Base-by-base conservation (phyloP, 306 rosid genomes). In the Arachis hypogaea region DNA sequence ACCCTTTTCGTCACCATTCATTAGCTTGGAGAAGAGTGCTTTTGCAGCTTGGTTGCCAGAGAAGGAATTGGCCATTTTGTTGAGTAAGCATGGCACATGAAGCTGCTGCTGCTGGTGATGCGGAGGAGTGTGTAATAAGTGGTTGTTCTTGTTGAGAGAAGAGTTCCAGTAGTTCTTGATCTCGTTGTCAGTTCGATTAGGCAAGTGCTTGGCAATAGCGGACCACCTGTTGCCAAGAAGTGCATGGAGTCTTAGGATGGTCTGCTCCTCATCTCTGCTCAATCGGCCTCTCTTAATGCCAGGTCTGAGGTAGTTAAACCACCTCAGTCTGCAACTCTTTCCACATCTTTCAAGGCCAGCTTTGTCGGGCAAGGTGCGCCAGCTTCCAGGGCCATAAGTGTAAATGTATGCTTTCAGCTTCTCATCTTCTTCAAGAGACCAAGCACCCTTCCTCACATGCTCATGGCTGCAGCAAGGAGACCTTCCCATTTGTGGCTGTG, bases 291-390 rank as follows among this genome's bases (percentile, higher is more conserved):
- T 64, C 65, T 64, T 74, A 43, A 74, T 74, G 72, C 57, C 78
- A 9, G 78, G 78, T 55, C 78, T 54, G 7, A 74, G 78, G 65
- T 74, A 74, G 36, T 74, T 74, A 74, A 74, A 43, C 78, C 78
- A 74, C 63, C 78, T 74, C 12, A 74, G 49, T 72, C 78, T 74
- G 72, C 78, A 74, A 64, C 78, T 74, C 72, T 74, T 74, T n/a
- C 78, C 78, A 64, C 78, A 63, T 74, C 78, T 74, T 29, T 64
- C 71, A 64, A 74, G 78, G 63, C 78, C 78, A 2, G 78, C 78
- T 63, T 74, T 64, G 7, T 63, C 46, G 12, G 78, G 65, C 64
- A 74, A 42, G 57, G 72, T 63, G 5, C 78, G 78, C 78, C 78
- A 74, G 64, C 38, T 54, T 74, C 78, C 78, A 4, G 65, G 41